phyloP scores from a whole-genome alignment of 1,284 basidiomycete species.

The Apiotrichum gamsii region DNA sequence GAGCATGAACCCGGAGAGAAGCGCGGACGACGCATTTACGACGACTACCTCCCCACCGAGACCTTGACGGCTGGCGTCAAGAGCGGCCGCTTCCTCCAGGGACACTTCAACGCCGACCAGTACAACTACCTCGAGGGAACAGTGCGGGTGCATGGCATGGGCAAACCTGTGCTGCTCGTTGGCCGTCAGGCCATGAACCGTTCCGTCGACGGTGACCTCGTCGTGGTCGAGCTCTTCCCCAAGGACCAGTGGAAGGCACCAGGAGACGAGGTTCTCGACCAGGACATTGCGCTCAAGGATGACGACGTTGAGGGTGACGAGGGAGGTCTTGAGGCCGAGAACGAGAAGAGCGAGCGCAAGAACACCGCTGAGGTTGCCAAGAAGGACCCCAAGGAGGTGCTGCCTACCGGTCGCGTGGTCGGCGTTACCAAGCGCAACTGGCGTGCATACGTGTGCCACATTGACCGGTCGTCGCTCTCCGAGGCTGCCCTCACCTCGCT shows the following conservation, averaged over 20 bases:
- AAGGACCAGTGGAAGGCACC: constrained; percentile 90
- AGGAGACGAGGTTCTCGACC: constrained; percentile 86
- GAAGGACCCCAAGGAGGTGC: constrained; percentile 48
- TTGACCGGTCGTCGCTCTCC: constrained; percentile 81
- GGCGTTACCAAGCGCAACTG: constrained; percentile 93
- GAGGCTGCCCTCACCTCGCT: constrained; percentile 71
- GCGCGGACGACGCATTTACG: constrained; percentile 60
- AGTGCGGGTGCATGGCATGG: constrained; percentile 66
- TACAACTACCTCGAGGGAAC: constrained; percentile 96
- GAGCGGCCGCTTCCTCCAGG: constrained; percentile 75
- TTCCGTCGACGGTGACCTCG: constrained; percentile 86
- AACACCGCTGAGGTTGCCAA: constrained; percentile 42
- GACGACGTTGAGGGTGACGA: constrained; percentile 92
- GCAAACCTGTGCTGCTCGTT: constrained; percentile 74
- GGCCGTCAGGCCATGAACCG: constrained; percentile 94
- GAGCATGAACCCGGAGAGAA: constrained; percentile 48
- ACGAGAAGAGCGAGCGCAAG: constrained; percentile 28
- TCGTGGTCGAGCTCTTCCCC: constrained; percentile 82
- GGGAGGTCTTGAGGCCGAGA: constrained; percentile 54
- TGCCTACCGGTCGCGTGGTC: constrained; percentile 87
- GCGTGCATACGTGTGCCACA: constrained; percentile 93
- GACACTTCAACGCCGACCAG: constrained; percentile 89
- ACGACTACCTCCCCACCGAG: constrained; percentile 76
- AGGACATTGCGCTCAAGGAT: constrained; percentile 76
- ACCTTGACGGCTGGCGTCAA: constrained; percentile 78